Evolutionary conservation across 176 grass and related monocot genomes (phyloP).

Genomic region (Phoenix roebelenii): DNA sequence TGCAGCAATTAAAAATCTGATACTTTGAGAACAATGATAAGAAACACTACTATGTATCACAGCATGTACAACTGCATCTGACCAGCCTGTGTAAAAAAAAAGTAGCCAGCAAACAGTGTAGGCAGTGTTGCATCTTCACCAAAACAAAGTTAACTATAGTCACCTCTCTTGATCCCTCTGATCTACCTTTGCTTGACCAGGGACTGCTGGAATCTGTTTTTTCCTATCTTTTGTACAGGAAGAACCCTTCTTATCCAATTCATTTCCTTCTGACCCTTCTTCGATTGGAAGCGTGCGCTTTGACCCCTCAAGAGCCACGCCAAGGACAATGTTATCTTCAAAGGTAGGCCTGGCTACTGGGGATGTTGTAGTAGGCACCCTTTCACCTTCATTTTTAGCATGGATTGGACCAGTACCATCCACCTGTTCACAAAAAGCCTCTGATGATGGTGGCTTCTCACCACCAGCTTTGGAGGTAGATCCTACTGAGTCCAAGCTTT

Average conservation of each 20-base stretch:
- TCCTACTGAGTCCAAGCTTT: conserved; percentile 23
- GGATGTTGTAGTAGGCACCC: conserved; percentile 6
- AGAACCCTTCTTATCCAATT: conserved; percentile 39
- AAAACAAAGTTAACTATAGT: not conserved
- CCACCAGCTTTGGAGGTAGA: conserved; percentile 25
- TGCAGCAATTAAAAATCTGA: too few species aligned
- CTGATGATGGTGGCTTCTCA: conserved; percentile 27
- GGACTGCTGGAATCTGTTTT: conserved; percentile 17
- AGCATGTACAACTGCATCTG: too few species aligned
- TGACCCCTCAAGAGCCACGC: conserved; percentile 90
- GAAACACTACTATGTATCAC: too few species aligned
- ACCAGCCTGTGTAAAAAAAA: too few species aligned
- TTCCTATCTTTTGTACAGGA: conserved; percentile 43
- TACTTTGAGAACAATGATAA: too few species aligned
- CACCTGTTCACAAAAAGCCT: conserved; percentile 26
- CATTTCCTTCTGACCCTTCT: conserved; percentile 60
- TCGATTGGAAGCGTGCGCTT: conserved; percentile 86
- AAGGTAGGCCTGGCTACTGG: conserved; percentile 44
- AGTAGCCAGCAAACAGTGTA: too few species aligned
- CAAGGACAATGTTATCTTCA: conserved; percentile 92
- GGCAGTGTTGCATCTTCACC: too few species aligned
- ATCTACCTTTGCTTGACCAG: conserved; percentile 43
- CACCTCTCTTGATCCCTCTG: conserved; percentile 42
- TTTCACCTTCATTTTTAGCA: conserved; percentile 51
- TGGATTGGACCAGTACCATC: conserved; percentile 26